phyloP scores from a whole-genome alignment of 768 basidiomycete genomes.

The Leccinum incarnatum region DNA sequence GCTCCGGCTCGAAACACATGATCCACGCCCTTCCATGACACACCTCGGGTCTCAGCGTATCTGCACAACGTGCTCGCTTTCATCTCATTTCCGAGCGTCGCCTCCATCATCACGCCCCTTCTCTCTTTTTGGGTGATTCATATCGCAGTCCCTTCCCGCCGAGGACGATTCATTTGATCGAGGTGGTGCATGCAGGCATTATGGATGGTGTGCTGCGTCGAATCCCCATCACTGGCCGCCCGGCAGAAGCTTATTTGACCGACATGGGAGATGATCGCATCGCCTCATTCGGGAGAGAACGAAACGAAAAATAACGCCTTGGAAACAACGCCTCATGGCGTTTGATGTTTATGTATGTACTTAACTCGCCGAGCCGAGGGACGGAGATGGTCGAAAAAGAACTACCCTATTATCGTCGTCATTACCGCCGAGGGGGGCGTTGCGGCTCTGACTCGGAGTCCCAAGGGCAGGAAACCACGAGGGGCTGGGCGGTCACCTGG shows the following conservation, averaged over 20 bases:
- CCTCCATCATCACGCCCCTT: conserved; percentile 8
- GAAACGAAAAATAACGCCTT: neutral
- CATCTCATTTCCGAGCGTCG: conserved; percentile 24
- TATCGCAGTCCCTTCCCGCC: neutral
- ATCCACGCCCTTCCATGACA: conserved; percentile 17
- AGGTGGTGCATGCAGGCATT: neutral
- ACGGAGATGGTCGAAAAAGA: conserved; percentile 11
- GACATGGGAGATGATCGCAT: conserved; percentile 2
- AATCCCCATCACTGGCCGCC: neutral
- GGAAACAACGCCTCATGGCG: conserved; percentile 6
- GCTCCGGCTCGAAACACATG: conserved; percentile 29
- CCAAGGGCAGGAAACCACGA: conserved; percentile 27
- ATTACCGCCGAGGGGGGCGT: conserved; percentile 6
- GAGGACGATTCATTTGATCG: neutral
- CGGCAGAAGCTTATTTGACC: conserved; percentile 5
- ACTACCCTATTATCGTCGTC: neutral
- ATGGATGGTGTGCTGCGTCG: neutral
- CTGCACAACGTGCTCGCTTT: conserved; percentile 10
- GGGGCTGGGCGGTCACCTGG: conserved; percentile 8
- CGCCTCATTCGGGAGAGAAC: conserved; percentile 2
- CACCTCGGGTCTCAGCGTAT: conserved; percentile 6
- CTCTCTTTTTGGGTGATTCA: neutral
- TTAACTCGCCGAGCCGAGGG: conserved; percentile 5
- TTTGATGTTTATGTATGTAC: neutral
- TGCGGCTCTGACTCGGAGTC: neutral